Evolutionary conservation across 2,329 filamentous ascomycete species (phyloP), one percentile per base, ranked within the genome.

Genomic region (Penicillium decumbens): DNA sequence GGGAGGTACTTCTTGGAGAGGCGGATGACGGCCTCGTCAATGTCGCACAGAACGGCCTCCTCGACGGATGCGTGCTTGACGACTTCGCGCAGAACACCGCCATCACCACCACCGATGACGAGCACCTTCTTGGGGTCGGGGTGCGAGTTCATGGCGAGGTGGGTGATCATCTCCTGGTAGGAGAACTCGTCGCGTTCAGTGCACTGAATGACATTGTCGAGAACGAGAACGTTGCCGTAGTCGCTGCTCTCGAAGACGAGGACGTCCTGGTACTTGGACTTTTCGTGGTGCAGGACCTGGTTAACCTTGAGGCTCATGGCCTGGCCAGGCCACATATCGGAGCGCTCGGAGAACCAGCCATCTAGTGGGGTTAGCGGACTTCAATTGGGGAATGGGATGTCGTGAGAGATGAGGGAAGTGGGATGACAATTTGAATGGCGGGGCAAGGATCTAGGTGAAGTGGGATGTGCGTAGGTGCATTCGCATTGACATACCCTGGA

Each of bases 271-370:
- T 96, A 98, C 80, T 95, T 80, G 80, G 88, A 93, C 84, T 96
- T 97, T 80, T 98, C 93, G 80, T 97, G 92, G 82, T 96, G 91
- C 57, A 98, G 81, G 68, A 98, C 85, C 80, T 96, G 89, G 74
- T 98, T 92, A 75, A 98, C 93, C 76, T 88, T 90, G 71, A 95
- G 86, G 63, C 88, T 96, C 92, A 97, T 97, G 72, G 93, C 93
- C 80, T 97, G 93, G 72, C 93, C 89, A 56, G 93, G 92, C 93
- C 93, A 98, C 92, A 98, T 97, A 70, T 93, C 80, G 64, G 88
- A 95, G 77, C 95, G 91, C 79, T 98, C 93, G 75, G 90, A 88
- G 87, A 98, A 98, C 93, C 93, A 98, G 78, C 92, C 93, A 95
- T 97, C 93, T 95, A 48, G 20, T 49, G 39, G 29, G 43, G 35